These are phyloP conservation scores for Umbelopsis vinacea DNA, from an alignment of 192 early-diverging fungal genomes.

Conservation along the genomic window DNA sequence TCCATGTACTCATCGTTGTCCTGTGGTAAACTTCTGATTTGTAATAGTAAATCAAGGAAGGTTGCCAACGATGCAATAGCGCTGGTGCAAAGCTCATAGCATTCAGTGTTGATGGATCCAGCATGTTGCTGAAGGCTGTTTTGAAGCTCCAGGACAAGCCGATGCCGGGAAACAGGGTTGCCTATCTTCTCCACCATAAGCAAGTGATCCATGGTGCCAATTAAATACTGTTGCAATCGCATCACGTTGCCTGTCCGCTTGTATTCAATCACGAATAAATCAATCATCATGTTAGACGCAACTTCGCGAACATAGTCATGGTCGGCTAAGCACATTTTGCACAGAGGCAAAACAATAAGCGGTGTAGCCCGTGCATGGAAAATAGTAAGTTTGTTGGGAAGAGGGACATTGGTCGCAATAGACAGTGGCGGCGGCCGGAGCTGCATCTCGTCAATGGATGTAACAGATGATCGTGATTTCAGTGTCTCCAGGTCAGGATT, in stretches of 20 bases:
- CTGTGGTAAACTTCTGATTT: constrained; percentile 57
- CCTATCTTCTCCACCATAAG: constrained; percentile 50
- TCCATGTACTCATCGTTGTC: constrained; percentile 58
- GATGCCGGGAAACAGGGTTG: constrained; percentile 25
- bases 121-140: constrained; percentile 19
- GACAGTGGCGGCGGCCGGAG: not conserved
- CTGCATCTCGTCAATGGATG: not conserved
- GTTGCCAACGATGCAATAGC: constrained; percentile 53
- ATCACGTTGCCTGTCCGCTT: constrained; percentile 31
- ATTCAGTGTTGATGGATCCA: not conserved
- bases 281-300: constrained; percentile 39
- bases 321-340: constrained; percentile 40
- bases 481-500: not conserved
- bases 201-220: constrained; percentile 43
- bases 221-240: constrained; percentile 36
- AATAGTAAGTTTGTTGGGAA: not conserved
- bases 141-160: constrained; percentile 37
- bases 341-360: constrained; percentile 39
- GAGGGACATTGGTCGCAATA: not conserved
- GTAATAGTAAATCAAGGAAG: constrained; percentile 56
- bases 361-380: constrained; percentile 26
- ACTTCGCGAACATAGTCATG: constrained; percentile 44
- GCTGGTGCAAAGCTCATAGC: constrained; percentile 24
- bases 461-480: not conserved
- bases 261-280: constrained; percentile 42